Conservation (phyloP, 2,329 filamentous ascomycete species). For the Fusarium heterosporum region DNA sequence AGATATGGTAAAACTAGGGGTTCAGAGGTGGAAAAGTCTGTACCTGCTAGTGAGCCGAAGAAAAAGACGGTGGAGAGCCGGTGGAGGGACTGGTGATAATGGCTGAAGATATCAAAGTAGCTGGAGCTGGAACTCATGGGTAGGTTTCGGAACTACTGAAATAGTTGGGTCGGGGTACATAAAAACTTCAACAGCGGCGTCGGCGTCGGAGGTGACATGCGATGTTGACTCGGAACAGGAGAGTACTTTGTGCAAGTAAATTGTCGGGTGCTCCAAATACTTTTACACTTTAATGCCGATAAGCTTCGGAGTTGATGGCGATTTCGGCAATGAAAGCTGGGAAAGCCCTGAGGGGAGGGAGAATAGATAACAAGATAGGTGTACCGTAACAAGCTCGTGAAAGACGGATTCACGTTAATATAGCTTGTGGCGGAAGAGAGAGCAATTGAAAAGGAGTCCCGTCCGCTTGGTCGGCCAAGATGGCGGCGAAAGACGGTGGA, state of each 20-base stretch:
- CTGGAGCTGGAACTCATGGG: conserved; percentile 26
- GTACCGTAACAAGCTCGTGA: conserved; percentile 13
- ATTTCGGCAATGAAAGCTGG: conserved; percentile 7
- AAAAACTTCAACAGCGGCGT: conserved; percentile 34
- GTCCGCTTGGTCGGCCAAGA: conserved; percentile 28
- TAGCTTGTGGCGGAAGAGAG: conserved; percentile 23
- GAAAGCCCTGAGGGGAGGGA: conserved; percentile 9
- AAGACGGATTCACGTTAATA: conserved; percentile 5
- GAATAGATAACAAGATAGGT: conserved; percentile 11
- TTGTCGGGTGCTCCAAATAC: conserved; percentile 13
- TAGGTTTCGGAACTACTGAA: conserved; percentile 28
- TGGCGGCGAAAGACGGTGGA: conserved; percentile 39
- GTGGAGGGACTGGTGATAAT: conserved; percentile 40
- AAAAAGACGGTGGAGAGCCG: conserved; percentile 46
- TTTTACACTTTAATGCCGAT: conserved; percentile 22
- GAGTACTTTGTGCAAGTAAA: conserved; percentile 24
- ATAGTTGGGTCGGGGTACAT: conserved; percentile 37
- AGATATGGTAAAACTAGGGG: conserved; percentile 29
- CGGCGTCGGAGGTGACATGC: conserved; percentile 29
- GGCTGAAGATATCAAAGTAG: conserved; percentile 39
- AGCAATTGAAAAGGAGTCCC: conserved; percentile 33
- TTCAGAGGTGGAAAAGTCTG: conserved; percentile 31
- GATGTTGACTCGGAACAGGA: conserved; percentile 12
- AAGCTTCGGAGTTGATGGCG: conserved; percentile 28
- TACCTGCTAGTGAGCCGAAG: conserved; percentile 41